Base-by-base conservation (phyloP, 73 alveolate genomes). In the Stentor roeselii region DNA sequence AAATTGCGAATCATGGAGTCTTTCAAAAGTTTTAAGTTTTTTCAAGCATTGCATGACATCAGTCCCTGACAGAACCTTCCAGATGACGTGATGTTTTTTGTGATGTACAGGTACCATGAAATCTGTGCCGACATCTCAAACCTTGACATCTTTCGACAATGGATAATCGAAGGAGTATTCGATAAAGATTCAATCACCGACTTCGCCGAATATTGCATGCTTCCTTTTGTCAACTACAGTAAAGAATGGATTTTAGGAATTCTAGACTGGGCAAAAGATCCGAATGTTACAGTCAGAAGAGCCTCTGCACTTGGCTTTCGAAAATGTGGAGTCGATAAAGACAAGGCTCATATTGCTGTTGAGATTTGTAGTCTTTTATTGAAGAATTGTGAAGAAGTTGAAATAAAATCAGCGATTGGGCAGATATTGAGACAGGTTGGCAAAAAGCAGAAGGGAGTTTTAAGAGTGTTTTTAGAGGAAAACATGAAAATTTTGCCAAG, bases 341-440 rank as follows among this genome's bases (percentile, higher is more conserved):
- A 67, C 34, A 67, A 67, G 34, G 80, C 80, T 2, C 80, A 21
- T 21, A 21, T 67, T 21, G 80, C 80, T 14, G n/a, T 67, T 27
- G 80, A 67, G 37, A 32, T 67, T 21, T 67, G 80, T 32, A 67
- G 80, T 11, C 37, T 67, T 0, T 32, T 67, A 32, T 40, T 67
- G 34, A 32, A 67, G 11, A 67, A 67, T 2, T 67, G 80, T 67
- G 80, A 67, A 34, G 80, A 67, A 67, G 14, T 21, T 27, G 80
- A 67, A 67, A 67, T 67, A 1, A 21, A 67, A 67, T 21, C n/a
- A 21, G 80, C 80, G 42, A 67, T 67, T 67, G 80, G 80, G 42
- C 80, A 67, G 34, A 32, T 67, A 67, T 21, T 67, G 41, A 67
- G 80, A 32, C 80, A 67, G 41, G 80, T 67, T 67, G 80, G 80